These are phyloP conservation scores for Macroventuria anomochaeta DNA, from an alignment of 2,329 filamentous ascomycete genomes.

Conservation along the genomic window DNA sequence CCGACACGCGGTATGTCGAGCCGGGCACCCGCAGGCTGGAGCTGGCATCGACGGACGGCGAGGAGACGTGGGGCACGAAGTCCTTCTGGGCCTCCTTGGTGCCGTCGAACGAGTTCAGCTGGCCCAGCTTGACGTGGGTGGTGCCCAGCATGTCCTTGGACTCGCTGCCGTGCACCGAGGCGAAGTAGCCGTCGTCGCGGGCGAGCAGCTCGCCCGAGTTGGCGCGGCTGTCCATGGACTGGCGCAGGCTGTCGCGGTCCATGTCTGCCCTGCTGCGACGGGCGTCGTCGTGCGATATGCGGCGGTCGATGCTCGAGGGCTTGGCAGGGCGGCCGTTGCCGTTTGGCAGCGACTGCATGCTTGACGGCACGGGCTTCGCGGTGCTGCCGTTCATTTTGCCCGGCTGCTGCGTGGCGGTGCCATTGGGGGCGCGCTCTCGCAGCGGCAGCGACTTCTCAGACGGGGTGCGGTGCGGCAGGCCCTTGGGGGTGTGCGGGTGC, in stretches of 20 bases:
- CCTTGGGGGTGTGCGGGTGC: constrained; percentile 44
- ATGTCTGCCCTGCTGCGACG: constrained; percentile 21
- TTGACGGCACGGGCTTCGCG: constrained; percentile 39
- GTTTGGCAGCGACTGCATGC: constrained; percentile 40
- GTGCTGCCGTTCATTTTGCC: constrained; percentile 42
- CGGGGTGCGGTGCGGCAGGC: constrained; percentile 35
- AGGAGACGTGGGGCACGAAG: constrained; percentile 30
- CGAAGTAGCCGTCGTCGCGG: constrained; percentile 57
- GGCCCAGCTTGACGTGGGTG: constrained; percentile 48
- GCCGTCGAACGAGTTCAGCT: constrained; percentile 33
- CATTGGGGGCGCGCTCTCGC: constrained; percentile 37
- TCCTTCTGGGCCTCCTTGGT: constrained; percentile 41
- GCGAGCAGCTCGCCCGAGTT: constrained; percentile 35
- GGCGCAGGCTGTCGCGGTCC: constrained; percentile 30
- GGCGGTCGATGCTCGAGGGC: constrained; percentile 31
- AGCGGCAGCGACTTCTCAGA: constrained; percentile 33
- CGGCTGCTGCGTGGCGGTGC: constrained; percentile 17
- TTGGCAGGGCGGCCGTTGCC: constrained; percentile 40
- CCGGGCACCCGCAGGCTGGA: constrained; percentile 47
- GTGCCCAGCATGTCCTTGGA: constrained; percentile 43
- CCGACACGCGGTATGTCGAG: constrained; percentile 62
- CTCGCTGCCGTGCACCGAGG: constrained; percentile 46
- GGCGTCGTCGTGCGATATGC: constrained; percentile 47
- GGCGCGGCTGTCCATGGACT: constrained; percentile 31
- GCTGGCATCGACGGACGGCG: constrained; percentile 23